Percentiles rank a stretch among this genome's conserved stretches.
Conservation (phyloP, 208 protist species). For the Leishmania lainsoni region DNA sequence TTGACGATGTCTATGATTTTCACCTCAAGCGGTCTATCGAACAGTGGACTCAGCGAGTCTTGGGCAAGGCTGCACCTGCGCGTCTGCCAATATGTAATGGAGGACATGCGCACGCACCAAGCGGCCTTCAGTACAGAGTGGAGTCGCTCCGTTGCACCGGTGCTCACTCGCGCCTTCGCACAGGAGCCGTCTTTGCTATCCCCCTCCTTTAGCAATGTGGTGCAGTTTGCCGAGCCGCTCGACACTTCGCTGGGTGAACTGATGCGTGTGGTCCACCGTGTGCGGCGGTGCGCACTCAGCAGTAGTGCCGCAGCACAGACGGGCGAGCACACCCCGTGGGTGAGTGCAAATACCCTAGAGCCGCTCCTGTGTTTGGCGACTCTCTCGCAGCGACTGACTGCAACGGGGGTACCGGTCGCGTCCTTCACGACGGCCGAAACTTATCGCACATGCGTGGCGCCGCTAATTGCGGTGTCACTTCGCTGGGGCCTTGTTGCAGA, state of each 20-base stretch:
- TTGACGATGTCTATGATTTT: neutral
- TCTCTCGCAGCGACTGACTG: constrained; percentile 5
- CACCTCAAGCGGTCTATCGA: neutral
- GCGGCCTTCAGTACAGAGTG: constrained; percentile 8
- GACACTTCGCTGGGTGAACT: constrained; percentile 9
- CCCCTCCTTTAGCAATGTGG: constrained; percentile 1
- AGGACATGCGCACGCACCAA: constrained; percentile 2
- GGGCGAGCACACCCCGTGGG: neutral
- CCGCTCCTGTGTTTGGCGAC: constrained; percentile 7
- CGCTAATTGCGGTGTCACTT: constrained; percentile 22
- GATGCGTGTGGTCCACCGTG: constrained; percentile 1
- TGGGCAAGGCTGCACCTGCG: constrained; percentile 26
- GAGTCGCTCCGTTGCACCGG: constrained; percentile 12
- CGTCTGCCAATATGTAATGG: constrained; percentile 6
- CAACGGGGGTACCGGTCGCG: neutral
- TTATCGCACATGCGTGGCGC: constrained; percentile 14
- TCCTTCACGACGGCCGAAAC: neutral
- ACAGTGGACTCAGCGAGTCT: constrained; percentile 1
- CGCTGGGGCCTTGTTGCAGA: constrained; percentile 17
- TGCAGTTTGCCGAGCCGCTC: constrained; percentile 15
- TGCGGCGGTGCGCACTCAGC: neutral
- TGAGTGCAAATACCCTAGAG: neutral
- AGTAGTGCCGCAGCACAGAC: neutral
- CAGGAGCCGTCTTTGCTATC: constrained; percentile 32
- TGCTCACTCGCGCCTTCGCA: constrained; percentile 19